Evolutionary conservation across 306 rosid genomes (phyloP).

Genomic region (Spatholobus suberectus): DNA sequence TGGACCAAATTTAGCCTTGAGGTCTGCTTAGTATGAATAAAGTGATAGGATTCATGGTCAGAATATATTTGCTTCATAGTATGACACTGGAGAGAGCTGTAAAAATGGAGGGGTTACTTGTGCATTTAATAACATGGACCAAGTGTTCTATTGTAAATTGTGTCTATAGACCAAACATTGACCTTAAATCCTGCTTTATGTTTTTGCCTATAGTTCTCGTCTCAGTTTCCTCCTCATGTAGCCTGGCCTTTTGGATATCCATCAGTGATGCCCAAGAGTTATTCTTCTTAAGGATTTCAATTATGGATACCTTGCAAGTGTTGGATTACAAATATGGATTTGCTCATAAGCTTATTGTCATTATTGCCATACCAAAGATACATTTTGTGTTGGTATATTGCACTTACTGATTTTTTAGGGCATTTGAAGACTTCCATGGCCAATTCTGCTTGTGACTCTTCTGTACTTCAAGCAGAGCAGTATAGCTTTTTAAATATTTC

Average conservation of each 20-base stretch:
- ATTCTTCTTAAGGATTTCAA: not conserved
- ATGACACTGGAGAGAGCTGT: not conserved
- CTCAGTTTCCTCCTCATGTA: not conserved
- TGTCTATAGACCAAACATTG: not conserved
- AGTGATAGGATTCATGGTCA: not conserved
- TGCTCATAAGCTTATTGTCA: not conserved
- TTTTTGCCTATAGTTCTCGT: not conserved
- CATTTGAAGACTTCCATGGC: constrained; percentile 4
- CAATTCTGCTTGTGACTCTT: constrained; percentile 20
- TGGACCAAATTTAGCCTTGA: not conserved
- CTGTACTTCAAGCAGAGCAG: constrained; percentile 12
- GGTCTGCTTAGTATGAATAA: not conserved
- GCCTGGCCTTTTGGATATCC: not conserved
- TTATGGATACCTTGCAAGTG: not conserved
- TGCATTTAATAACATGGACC: not conserved
- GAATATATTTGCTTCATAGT: not conserved
- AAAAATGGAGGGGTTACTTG: not conserved
- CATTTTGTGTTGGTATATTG: not conserved
- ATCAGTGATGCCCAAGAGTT: not conserved
- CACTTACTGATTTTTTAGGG: not conserved
- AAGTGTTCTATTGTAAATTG: not conserved
- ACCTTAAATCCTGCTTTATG: not conserved
- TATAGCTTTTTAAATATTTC: constrained; percentile 24
- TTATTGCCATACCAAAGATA: constrained; percentile 19
- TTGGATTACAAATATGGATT: constrained; percentile 21